Base-by-base conservation (phyloP, 768 basidiomycete genomes). In the Tulasnella sp. region DNA sequence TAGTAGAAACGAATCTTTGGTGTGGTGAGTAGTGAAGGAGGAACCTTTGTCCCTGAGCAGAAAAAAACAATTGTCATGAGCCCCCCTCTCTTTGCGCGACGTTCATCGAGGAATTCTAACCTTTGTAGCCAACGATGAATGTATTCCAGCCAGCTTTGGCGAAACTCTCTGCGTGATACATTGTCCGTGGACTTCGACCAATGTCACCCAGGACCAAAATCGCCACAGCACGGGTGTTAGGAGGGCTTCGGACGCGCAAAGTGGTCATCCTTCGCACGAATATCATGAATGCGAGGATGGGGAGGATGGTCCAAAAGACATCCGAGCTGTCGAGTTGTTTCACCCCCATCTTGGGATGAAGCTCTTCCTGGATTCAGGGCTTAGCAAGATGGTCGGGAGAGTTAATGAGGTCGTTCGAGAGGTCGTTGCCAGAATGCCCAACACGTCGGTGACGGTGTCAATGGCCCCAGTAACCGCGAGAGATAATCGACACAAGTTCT, bases 131-230 rank as follows among this genome's bases (percentile, higher is more conserved):
- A 57, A 98, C 79, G 17, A 99, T 67, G 65, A 81, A 80, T 1
- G 90, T 91, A 60, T 78, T 72, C 69, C 89, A 96, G 4, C 77
- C 81, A 54, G 82, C 78, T 59, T 83, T 79, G 41, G 89, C 85
- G 68, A 99, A 88, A 67, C 88, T 92, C 68, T 94, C 82, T 0
- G 94, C 86, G 66, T 99, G 96, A 69, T 97, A 97, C 90, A 97
- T 94, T 90, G 97, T 98, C 55, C 96, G 78, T 10, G 96, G 96
- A 68, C 88, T 92, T 59, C 96, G 79, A 1, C 94, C 96, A 49
- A 99, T 82, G 73, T 99, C 96, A 9, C 96, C 96, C 9, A 99
- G 76, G 12, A 99, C 96, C 49, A 98, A 73, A 56, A 98, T 81
- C 3, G 83, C 87, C n/a, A 89, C 87, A 2, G 89, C 82, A 19